These are phyloP conservation scores for Hymenoscyphus scutula DNA, from an alignment of 2,329 filamentous ascomycete genomes.

Conservation along the genomic window DNA sequence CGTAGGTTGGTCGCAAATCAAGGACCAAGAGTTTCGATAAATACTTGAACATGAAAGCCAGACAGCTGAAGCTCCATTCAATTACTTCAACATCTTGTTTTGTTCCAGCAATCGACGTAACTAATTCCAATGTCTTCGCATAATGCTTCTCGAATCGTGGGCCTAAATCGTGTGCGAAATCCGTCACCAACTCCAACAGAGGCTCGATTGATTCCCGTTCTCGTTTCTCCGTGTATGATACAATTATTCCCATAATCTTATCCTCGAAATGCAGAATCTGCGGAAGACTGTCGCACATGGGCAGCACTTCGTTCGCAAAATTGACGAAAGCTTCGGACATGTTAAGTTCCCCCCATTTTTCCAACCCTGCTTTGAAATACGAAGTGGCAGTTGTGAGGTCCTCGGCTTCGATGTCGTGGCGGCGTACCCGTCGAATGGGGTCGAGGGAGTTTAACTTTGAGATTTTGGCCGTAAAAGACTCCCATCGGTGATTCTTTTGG, in stretches of 20 bases:
- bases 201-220: slow-evolving; percentile 83
- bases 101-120: slow-evolving; percentile 75
- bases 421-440: slow-evolving; percentile 84
- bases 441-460: slow-evolving; percentile 86
- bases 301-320: slow-evolving; percentile 72
- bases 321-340: slow-evolving; percentile 75
- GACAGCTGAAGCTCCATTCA: slow-evolving; percentile 92
- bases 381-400: slow-evolving; percentile 76
- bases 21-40: slow-evolving; percentile 82
- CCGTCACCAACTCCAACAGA: slow-evolving; percentile 80
- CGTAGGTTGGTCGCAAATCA: slow-evolving; percentile 79
- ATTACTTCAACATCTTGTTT: slow-evolving; percentile 83
- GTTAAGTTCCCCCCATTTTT: slow-evolving; percentile 91
- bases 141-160: slow-evolving; percentile 87
- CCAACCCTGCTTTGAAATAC: slow-evolving; percentile 77
- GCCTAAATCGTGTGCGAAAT: slow-evolving; percentile 93
- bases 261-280: slow-evolving; percentile 90
- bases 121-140: slow-evolving; percentile 67
- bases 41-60: slow-evolving; percentile 97
- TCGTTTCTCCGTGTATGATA: slow-evolving; percentile 71
- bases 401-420: slow-evolving; percentile 77
- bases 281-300: slow-evolving; percentile 83
- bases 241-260: slow-evolving; percentile 75
- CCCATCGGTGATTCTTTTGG: slow-evolving; percentile 82
- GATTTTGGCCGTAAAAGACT: slow-evolving; percentile 87